phyloP scores from a whole-genome alignment of 805 yeast genomes.

The Ogataea pilisensis region DNA sequence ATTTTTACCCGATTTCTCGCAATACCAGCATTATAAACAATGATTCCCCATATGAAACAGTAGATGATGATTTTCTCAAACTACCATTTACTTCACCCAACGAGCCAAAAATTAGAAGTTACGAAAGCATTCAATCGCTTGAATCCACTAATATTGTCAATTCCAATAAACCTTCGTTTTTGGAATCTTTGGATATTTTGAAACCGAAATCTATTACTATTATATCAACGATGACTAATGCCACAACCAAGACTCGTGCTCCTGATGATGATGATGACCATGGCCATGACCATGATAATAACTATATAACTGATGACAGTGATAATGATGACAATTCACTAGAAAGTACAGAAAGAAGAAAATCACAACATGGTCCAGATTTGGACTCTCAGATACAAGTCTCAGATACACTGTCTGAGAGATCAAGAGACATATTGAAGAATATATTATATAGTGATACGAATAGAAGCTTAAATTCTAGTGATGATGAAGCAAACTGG shows the following conservation, averaged over 20 bases:
- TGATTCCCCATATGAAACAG: neutral
- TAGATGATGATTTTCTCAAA: neutral
- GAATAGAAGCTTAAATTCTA: conserved; percentile 8
- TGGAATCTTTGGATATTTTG: conserved; percentile 7
- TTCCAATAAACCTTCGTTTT: conserved; percentile 2
- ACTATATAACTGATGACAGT: too few relatives aligned
- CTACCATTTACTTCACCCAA: neutral
- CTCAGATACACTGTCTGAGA: neutral
- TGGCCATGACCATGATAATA: too few relatives aligned
- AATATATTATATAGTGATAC: conserved; percentile 7
- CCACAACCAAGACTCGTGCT: conserved; percentile 9
- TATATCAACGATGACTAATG: conserved; percentile 18
- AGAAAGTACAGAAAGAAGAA: conserved; percentile 8
- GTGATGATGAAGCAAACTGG: conserved; percentile 24
- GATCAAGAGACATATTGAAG: conserved; percentile 8
- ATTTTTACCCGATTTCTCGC: neutral
- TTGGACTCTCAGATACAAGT: neutral
- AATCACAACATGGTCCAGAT: neutral
- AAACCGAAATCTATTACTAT: conserved; percentile 15
- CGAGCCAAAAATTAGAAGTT: neutral
- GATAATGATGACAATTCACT: neutral
- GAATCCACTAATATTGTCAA: neutral
- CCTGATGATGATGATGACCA: neutral
- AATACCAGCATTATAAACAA: conserved; percentile 1
- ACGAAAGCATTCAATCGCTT: neutral